Percentiles rank a stretch among this genome's conserved stretches.
These are phyloP conservation scores for Ajuga reptans DNA, from an alignment of 305 asterid species.

Conservation along the genomic window DNA sequence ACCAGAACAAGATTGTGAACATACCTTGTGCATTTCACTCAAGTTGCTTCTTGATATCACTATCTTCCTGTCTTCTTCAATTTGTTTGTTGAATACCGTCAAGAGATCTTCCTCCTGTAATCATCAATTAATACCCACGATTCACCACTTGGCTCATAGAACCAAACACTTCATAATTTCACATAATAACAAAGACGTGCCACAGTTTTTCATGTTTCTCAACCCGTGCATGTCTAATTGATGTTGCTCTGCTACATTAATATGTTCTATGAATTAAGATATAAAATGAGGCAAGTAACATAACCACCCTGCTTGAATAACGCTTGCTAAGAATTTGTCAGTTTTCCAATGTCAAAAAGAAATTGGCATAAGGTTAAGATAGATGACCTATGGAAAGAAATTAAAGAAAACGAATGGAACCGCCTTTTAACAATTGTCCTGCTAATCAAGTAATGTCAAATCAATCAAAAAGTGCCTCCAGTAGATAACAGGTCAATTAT, in stretches of 20 bases:
- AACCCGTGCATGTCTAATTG: not conserved
- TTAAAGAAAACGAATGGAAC: not conserved
- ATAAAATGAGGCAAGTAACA: not conserved
- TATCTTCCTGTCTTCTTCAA: constrained; percentile 85
- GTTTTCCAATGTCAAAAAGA: not conserved
- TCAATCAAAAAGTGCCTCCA: not conserved
- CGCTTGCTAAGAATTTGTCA: not conserved
- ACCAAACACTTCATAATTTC: constrained; percentile 4
- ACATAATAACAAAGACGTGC: not conserved
- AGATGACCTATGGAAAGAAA: not conserved
- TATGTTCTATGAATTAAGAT: not conserved
- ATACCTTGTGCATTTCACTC: constrained; percentile 81
- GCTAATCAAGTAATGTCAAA: not conserved
- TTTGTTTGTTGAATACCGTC: constrained; percentile 76
- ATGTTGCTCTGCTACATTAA: not conserved
- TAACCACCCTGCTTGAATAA: not conserved
- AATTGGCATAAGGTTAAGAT: no score
- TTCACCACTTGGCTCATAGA: constrained; percentile 2
- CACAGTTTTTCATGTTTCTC: not conserved
- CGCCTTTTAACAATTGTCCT: not conserved
- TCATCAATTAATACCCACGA: constrained; percentile 17
- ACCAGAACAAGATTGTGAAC: constrained; percentile 13
- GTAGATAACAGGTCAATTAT: constrained; percentile 3
- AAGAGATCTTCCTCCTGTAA: constrained; percentile 85
- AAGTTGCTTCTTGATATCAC: constrained; percentile 84